Base-by-base conservation (phyloP, 2,329 filamentous ascomycete species). In the Colletotrichum limetticola region DNA sequence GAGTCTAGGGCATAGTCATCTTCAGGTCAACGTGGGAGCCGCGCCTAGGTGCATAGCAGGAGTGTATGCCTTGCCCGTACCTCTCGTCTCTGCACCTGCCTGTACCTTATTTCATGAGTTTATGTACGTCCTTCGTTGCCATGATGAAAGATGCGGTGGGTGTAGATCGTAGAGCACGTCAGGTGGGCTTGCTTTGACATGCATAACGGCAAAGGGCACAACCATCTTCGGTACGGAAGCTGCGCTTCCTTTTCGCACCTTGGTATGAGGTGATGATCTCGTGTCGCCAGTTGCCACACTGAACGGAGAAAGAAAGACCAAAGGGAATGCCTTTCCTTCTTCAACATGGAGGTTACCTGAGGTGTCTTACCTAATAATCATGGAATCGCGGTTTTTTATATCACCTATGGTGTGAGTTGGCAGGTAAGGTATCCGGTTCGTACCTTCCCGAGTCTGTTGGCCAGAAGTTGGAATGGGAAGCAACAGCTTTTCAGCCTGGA, bases 161-260 rank as follows among this genome's bases (percentile, higher is more conserved):
- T 35, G 56, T 68, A 16, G 22, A 68, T 53, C 46, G 37, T 26
- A 22, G 46, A 53, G 56, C 35, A 68, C 35, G 49, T 61, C 49
- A 52, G 63, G 68, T 71, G 63, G 63, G 61, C 53, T 57, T 65
- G 61, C 67, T 55, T 70, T 59, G 62, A 70, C 42, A 60, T 42
- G 42, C 46, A 24, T 67, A 56, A 61, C 32, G 37, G 66, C 19
- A 26, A 24, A 64, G 26, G 49, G 16, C 37, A 32, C 60, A 52
- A 22, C 32, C 28, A 53, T n/a, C 7, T 52, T 28, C 12, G 60
- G 7, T 53, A 55, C 57, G 57, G 28, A 37, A 57, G 35, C 32
- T 61, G 42, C 53, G 30, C 22, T 35, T 32, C 37, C 62, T 28
- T 57, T 55, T 26, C n/a, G 56, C 56, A 26, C 30, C 53, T 26